Evolutionary conservation across 2,329 filamentous ascomycete species (phyloP).

Genomic region (Fusarium caatingaense): DNA sequence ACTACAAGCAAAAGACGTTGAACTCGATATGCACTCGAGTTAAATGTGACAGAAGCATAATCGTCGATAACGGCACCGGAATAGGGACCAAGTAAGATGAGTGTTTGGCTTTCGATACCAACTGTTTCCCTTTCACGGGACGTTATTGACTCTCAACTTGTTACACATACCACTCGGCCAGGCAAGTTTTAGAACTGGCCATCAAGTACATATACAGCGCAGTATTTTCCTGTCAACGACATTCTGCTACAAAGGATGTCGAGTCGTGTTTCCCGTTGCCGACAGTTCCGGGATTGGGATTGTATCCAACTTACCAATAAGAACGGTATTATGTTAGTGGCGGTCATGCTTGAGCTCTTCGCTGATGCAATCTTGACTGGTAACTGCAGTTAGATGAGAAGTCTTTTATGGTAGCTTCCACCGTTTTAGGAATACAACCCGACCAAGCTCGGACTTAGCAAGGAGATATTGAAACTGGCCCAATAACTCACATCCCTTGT

Average conservation of each 20-base stretch:
- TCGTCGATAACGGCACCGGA: neutral
- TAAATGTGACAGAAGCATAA: constrained; percentile 15
- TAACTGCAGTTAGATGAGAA: neutral
- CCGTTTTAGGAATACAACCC: neutral
- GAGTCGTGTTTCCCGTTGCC: neutral
- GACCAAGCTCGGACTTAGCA: neutral
- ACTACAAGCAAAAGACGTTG: neutral
- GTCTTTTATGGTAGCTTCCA: neutral
- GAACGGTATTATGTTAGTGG: neutral
- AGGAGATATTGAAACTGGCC: neutral
- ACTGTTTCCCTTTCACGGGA: neutral
- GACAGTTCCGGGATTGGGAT: neutral
- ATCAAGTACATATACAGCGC: neutral
- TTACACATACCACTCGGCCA: constrained; percentile 16
- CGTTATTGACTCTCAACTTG: constrained; percentile 11
- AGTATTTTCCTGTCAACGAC: neutral
- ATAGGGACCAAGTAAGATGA: neutral
- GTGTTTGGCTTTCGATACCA: neutral
- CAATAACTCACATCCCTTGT: neutral
- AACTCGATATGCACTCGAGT: neutral
- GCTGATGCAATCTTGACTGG: neutral
- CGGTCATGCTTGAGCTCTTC: neutral
- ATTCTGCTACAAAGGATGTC: neutral
- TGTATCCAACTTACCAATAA: neutral
- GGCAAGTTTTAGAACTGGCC: neutral